Evolutionary conservation across 2,329 filamentous ascomycete genomes (phyloP), one percentile per base, ranked within the genome.

Genomic region (Truncatella angustata): DNA sequence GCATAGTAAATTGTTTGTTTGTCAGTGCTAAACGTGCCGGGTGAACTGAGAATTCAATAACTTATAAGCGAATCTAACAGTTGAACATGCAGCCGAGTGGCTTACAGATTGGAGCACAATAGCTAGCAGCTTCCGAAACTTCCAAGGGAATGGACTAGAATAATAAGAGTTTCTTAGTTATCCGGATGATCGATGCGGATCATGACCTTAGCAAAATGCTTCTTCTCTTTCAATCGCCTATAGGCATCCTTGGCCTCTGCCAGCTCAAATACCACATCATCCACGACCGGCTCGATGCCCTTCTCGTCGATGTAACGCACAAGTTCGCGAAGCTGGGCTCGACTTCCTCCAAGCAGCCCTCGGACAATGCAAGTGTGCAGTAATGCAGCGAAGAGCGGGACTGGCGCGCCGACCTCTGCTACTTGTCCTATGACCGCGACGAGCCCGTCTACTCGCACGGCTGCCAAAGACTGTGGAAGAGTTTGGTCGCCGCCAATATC

Each of bases 401-500:
- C 43, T 14, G 18, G 16, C 1, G 32, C 43, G 10, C 16, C 28
- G 16, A 14, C 14, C 7, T 37, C 56, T 3, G 55, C 58, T 7
- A 73, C 57, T 6, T 63, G 55, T 0, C 71, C 71, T 10, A 66
- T 56, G 2, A 70, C 36, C 2, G 57, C 53, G 20, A 76, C 54
- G 4, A 70, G n/a, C 0, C 72, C 72, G 12, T 70, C 64, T 0
- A 60, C 50, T 0, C 63, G 58, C 1, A 83, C 69, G 1, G 78
- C 77, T 56, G 76, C 76, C 36, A 86, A 67, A 3, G 74, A 77
- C 62, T 86, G 75, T 3, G 70, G 60, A 56, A 88, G 74, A 0
- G 84, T 87, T n/a, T 73, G 75, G 0, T 81, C 73, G 0, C 86
- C 86, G 11, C 82, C 86, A n/a, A 88, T 79, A 59, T 90, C 86